Evolutionary conservation across 306 rosid species (phyloP), one percentile per base, ranked within the genome.

Genomic region (Castanea sativa): DNA sequence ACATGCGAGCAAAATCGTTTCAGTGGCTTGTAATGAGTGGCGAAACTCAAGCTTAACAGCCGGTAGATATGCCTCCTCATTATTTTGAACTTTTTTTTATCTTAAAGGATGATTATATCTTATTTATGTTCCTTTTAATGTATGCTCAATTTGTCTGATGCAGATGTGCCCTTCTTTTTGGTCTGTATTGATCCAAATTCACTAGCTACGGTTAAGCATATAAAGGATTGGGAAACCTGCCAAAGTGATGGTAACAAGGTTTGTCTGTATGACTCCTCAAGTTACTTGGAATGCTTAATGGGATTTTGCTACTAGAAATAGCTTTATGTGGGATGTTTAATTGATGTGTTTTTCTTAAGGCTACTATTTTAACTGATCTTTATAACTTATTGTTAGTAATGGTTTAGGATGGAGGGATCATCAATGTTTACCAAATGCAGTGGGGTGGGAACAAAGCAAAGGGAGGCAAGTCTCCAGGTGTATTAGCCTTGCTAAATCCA

Each of bases 361-460:
- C 79, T 73, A 63, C 80, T 58, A 14, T 23, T 69, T 16, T 15
- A 18, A 55, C 71, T 49, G 53, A 43, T 52, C 43, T 67, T 84
- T 77, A 82, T 80, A 77, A 86, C 79, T 49, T 79, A 29, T 63
- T 81, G 57, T 52, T 73, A 9, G 13, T 80, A 52, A 59, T 72
- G 74, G 21, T 76, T 67, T 57, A 95, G 99, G 88, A 72, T 87
- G 90, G 88, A 84, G 80, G 74, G 91, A 89, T 78, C 79, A 11
- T 61, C 63, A 27, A 16, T 23, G 57, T 13, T 71, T 85, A 56
- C 99, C 98, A 68, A 89, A 85, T 65, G 92, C 87, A 6, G 97
- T 91, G 59, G 99, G 99, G 75, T 95, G 99, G 99, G 99, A 92
- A 89, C 91, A 87, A 73, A 87, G 88, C 82, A 91, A 85, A 86